Evolutionary conservation across 768 basidiomycete genomes (phyloP).

Genomic region (Rhodosporidiobolus odoratus): DNA sequence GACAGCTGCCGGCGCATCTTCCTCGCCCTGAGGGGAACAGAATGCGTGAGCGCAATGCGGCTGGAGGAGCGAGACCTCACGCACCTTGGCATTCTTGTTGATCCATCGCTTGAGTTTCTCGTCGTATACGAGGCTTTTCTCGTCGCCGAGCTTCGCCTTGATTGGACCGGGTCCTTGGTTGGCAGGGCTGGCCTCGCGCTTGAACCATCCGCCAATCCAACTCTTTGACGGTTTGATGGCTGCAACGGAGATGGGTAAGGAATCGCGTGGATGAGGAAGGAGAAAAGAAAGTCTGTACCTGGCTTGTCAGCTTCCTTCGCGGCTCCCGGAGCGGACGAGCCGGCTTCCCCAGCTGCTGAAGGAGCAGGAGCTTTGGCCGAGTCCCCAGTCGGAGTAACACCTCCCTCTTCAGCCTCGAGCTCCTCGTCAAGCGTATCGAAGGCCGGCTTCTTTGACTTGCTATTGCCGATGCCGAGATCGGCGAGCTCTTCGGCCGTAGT

Average conservation of each 20-base stretch:
- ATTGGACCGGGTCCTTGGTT: slow-evolving; percentile 59
- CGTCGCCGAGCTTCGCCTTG: slow-evolving; percentile 87
- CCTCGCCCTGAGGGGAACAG: slow-evolving; percentile 8
- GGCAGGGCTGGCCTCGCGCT: slow-evolving; percentile 57
- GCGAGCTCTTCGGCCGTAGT: slow-evolving; percentile 58
- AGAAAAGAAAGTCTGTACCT: not conserved
- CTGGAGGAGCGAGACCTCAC: not conserved
- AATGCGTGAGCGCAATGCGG: not conserved
- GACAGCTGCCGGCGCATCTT: slow-evolving; percentile 19
- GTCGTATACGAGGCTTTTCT: slow-evolving; percentile 85
- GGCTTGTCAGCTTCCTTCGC: slow-evolving; percentile 15
- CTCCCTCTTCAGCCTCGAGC: slow-evolving; percentile 41
- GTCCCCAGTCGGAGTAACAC: slow-evolving; percentile 11
- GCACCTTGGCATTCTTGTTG: slow-evolving; percentile 67
- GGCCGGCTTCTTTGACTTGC: slow-evolving; percentile 46
- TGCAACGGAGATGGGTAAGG: not conserved
- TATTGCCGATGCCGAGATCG: slow-evolving; percentile 86
- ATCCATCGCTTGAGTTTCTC: slow-evolving; percentile 94
- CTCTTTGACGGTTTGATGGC: slow-evolving; percentile 47
- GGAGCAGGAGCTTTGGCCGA: not conserved
- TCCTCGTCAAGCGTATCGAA: slow-evolving; percentile 40
- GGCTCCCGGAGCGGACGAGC: not conserved
- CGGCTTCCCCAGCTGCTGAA: not conserved
- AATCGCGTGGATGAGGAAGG: not conserved
- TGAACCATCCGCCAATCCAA: slow-evolving; percentile 80